Base-by-base conservation (phyloP, 2,329 filamentous ascomycete genomes). In the Scopulariopsis brevicaulis region DNA sequence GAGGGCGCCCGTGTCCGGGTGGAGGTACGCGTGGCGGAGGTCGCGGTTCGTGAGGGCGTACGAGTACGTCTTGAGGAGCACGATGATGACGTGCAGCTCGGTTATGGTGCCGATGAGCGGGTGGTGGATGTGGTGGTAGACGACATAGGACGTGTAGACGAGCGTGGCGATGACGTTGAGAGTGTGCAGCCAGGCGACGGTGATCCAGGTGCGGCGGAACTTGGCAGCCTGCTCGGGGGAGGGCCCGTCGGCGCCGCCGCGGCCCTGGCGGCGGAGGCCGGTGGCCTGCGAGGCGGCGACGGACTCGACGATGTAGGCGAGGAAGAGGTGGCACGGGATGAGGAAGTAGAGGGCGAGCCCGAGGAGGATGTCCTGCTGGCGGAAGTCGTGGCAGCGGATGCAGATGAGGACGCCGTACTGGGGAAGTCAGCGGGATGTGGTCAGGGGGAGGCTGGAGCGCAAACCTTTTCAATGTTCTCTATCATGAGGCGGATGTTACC, bases 11-110 rank as follows among this genome's bases (percentile, higher is more conserved):
- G 79, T 78, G 50, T 78, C 76, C 1, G 90, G 89, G 66, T 95
- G 89, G 24, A 97, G 80, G 68, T 90, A 90, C 20, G 93, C 90
- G 68, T 96, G 90, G 48, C 94, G 88, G 37, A 99, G 82, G 69
- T 99, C 94, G 62, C 94, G 86, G 71, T 99, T 99, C 28, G 94
- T 97, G 66, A 97, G 89, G 25, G 93, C 94, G 68, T 97, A 99
- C 0, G 92, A 96, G 62, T 90, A 89, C 35, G 89, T 92, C 76
- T 99, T 99, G 66, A 99, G 81, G 86, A 92, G 96, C 55, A 97
- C 92, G 58, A 97, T 89, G 65, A 97, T 85, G 62, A 92, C 91
- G 69, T 99, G 94, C 60, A 96, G 74, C 71, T 97, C 89, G 62
- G 89, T 91, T 54, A 96, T 75, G 0, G 91, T 96, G 50, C 94